Conservation (phyloP, 495 filamentous ascomycete species). For the Neurospora sublineolata region DNA sequence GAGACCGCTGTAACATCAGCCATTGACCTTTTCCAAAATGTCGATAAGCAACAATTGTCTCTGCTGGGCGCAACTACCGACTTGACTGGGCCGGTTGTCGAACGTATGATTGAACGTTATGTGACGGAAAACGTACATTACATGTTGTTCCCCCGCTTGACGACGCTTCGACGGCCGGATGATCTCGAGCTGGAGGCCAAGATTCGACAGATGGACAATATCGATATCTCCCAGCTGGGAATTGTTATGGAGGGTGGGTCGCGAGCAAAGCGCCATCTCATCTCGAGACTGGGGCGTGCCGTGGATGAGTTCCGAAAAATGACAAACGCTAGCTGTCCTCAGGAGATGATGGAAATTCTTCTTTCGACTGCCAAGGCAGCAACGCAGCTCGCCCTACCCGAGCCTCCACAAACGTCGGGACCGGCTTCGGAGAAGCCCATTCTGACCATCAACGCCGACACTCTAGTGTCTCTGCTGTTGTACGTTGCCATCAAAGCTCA, state of each 20-base stretch:
- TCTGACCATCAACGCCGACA: constrained; percentile 90
- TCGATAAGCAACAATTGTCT: constrained; percentile 91
- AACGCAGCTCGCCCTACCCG: constrained; percentile 46
- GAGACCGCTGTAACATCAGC: constrained; percentile 88
- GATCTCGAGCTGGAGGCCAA: constrained; percentile 86
- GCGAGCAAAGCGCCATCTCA: constrained; percentile 59
- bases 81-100: constrained; percentile 81
- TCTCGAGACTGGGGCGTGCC: constrained; percentile 57
- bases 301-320: constrained; percentile 88
- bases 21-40: constrained; percentile 88
- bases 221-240: constrained; percentile 91
- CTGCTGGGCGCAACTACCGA: constrained; percentile 87
- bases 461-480: constrained; percentile 81
- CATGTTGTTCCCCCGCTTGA: constrained; percentile 67
- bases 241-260: constrained; percentile 66
- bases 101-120: constrained; percentile 90
- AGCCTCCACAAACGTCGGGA: constrained; percentile 22
- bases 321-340: constrained; percentile 70
- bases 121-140: constrained; percentile 90
- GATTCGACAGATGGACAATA: constrained; percentile 81
- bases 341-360: constrained; percentile 87
- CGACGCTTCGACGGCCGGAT: constrained; percentile 62
- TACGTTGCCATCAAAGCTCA: constrained; percentile 90
- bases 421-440: constrained; percentile 32
- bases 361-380: constrained; percentile 78